Percentiles rank a stretch among this genome's conserved stretches.
phyloP scores from a whole-genome alignment of 2,329 filamentous ascomycete species.

The Fusarium nurragi region DNA sequence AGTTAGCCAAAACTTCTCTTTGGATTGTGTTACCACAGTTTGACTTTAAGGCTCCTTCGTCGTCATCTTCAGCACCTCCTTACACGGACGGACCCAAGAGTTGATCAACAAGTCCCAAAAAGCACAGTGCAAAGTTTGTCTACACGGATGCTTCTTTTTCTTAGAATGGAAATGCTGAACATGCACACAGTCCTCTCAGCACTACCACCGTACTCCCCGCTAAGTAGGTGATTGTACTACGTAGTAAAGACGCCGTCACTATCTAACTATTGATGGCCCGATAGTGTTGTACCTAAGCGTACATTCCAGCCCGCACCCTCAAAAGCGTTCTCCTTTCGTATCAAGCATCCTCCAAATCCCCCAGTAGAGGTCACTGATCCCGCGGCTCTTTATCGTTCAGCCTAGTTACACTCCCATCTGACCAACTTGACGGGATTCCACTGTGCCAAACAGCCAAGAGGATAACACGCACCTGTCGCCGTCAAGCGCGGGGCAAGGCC shows the following conservation, averaged over 20 bases:
- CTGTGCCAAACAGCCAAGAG: conserved; percentile 17
- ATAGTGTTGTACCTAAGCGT: conserved; percentile 13
- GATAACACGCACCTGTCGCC: conserved; percentile 24
- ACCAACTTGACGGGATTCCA: conserved; percentile 19
- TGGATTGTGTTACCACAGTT: conserved; percentile 1
- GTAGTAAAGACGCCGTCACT: background rate
- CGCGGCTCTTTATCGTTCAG: conserved; percentile 21
- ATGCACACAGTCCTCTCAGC: conserved; percentile 14
- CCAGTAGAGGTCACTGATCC: conserved; percentile 13
- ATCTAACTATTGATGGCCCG: background rate
- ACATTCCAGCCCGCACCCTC: conserved; percentile 20
- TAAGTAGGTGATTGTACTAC: background rate
- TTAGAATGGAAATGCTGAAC: background rate
- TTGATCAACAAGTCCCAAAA: background rate
- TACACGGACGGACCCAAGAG: background rate
- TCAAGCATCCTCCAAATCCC: background rate
- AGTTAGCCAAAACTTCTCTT: background rate
- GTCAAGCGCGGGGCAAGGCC: conserved; percentile 25
- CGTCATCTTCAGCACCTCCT: conserved; percentile 1
- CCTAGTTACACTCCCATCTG: conserved; percentile 22
- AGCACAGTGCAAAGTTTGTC: conserved; percentile 26
- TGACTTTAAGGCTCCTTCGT: background rate
- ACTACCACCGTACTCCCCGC: conserved; percentile 5
- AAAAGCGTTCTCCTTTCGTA: background rate
- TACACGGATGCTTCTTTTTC: background rate